phyloP scores from a whole-genome alignment of 768 basidiomycete species.

The Phaffia australis region DNA sequence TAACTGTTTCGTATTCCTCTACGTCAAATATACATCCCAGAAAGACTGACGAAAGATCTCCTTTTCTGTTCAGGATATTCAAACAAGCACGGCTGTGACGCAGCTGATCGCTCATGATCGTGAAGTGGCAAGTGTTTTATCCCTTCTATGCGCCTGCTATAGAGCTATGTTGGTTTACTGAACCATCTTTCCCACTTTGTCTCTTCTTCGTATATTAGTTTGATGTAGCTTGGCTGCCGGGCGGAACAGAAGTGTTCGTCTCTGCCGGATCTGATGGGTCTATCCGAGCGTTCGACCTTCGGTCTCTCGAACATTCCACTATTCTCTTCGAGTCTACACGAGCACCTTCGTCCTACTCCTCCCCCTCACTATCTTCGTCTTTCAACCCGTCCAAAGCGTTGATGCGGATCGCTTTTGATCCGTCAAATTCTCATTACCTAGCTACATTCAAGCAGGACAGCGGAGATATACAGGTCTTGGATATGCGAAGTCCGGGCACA shows the following conservation, averaged over 20 bases:
- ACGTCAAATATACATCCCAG: neutral
- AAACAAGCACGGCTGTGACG: conserved; percentile 82
- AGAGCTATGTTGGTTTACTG: conserved; percentile 78
- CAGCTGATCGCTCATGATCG: conserved; percentile 49
- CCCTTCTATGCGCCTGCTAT: neutral
- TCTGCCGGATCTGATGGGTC: conserved; percentile 97
- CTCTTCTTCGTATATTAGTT: conserved; percentile 53
- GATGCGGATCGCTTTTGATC: conserved; percentile 80
- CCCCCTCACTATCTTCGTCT: conserved; percentile 13
- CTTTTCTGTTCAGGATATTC: conserved; percentile 51
- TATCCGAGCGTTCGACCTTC: conserved; percentile 88
- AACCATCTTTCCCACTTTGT: neutral
- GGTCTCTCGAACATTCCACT: conserved; percentile 93
- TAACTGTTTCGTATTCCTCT: neutral
- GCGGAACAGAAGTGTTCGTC: conserved; percentile 91
- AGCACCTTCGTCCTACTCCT: conserved; percentile 46
- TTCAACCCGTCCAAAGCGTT: conserved; percentile 48
- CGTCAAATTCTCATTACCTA: conserved; percentile 85
- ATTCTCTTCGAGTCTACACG: conserved; percentile 83
- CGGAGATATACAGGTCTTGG: conserved; percentile 76
- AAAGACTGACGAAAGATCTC: neutral
- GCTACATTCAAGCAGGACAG: conserved; percentile 95
- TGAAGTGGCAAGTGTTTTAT: conserved; percentile 17
- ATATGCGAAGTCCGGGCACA: conserved; percentile 92
- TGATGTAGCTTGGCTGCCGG: conserved; percentile 96